Evolutionary conservation across 208 protist species (phyloP), one percentile per base, ranked within the genome.

Genomic region (Leishmania aethiopica): DNA sequence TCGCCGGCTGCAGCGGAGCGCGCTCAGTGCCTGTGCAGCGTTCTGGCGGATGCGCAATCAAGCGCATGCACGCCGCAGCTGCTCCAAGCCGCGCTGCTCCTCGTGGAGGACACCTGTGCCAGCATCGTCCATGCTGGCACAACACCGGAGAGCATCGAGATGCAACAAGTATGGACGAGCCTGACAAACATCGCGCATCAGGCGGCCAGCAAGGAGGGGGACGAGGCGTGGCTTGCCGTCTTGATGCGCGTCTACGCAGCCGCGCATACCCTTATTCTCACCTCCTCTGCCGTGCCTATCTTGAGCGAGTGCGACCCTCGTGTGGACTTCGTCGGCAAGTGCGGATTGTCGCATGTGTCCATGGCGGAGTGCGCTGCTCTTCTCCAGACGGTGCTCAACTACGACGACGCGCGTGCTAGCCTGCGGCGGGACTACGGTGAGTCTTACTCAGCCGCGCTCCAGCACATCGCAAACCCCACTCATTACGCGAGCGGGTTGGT

Each of bases 351-450:
- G 17, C 19, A 82, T 59, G 70, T 82, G 47, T 35, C 83, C 22
- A 70, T 71, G 55, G 74, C 37, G 32, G 73, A 69, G 78, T 80
- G 83, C 57, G 69, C 40, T 22, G 78, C 74, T 35, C 49, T 86
- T 42, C 73, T 80, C 64, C 83, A 83, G 78, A 83, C 78, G 35
- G 79, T 83, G 22, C 49, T 86, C 35, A 57, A 78, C 62, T 67
- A 82, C 78, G 75, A 86, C n/a, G 74, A 69, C 37, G 83, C 55
- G 22, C 83, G 78, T 35, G 75, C 67, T 45, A 78, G 78, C 40
- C 75, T 83, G 57, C 47, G 42, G 11, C 53, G 80, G 57, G 77
- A 86, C 74, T 86, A 83, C 67, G 75, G 71, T 17, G 66, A 74
- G 15, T 37, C 51, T 28, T 86, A 86, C 59, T 22, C 47, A 40